Conservation (phyloP, 1,139 yeast species). For the Blastobotrys niveus region DNA sequence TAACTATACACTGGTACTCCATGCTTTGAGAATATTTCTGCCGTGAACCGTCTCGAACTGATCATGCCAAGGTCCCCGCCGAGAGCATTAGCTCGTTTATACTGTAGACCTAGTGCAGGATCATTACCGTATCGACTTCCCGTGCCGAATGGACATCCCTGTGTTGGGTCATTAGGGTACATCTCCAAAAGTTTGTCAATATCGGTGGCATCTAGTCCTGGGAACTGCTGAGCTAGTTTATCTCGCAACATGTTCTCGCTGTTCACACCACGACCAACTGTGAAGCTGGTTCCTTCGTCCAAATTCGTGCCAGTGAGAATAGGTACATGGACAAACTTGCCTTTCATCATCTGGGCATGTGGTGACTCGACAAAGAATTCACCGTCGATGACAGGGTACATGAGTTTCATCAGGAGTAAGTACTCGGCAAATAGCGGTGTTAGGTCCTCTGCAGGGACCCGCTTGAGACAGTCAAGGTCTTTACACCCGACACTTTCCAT, state of each 20-base stretch:
- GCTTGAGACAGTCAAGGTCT: neutral
- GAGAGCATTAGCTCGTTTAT: conserved; percentile 15
- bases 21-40: conserved; percentile 10
- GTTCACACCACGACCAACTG: conserved; percentile 4
- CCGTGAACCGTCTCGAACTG: conserved; percentile 17
- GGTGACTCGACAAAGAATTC: conserved; percentile 15
- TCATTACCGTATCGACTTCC: neutral
- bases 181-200: conserved; percentile 7
- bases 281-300: conserved; percentile 25
- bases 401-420: neutral
- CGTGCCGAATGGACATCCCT: conserved; percentile 25
- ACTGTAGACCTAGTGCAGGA: conserved; percentile 10
- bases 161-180: conserved; percentile 19
- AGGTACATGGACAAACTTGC: conserved; percentile 22
- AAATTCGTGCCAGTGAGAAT: conserved; percentile 21
- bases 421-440: neutral
- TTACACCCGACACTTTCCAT: neutral
- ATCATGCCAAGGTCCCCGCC: conserved; percentile 20
- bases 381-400: conserved; percentile 19
- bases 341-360: conserved; percentile 13
- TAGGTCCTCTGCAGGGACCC: conserved; percentile 1
- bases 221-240: conserved; percentile 4
- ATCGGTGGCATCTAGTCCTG: neutral
- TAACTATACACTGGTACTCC: conserved; percentile 19
- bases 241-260: conserved; percentile 15